Conservation (phyloP, 2,329 filamentous ascomycete species). For the Penicillium sp. region DNA sequence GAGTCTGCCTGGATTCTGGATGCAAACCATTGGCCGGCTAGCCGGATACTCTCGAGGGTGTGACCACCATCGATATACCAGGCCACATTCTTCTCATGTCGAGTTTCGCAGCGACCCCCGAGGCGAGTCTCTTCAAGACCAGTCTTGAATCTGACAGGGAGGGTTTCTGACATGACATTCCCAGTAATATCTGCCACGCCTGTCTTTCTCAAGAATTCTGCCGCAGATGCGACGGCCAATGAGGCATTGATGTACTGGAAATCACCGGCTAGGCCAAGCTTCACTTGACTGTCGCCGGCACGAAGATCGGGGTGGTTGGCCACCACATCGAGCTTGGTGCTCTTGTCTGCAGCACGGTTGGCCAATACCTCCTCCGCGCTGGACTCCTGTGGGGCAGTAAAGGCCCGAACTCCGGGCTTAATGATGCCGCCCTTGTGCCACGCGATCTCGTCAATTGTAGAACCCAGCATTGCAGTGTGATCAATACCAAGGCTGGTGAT, state of each 20-base stretch:
- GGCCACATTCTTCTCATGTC: slow-evolving; percentile 55
- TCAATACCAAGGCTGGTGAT: slow-evolving; percentile 83
- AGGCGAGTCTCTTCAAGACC: slow-evolving; percentile 67
- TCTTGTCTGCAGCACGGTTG: slow-evolving; percentile 54
- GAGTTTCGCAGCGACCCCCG: slow-evolving; percentile 73
- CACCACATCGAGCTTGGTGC: slow-evolving; percentile 50
- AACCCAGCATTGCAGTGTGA: slow-evolving; percentile 75
- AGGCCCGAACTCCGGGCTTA: slow-evolving; percentile 63
- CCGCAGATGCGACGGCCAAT: slow-evolving; percentile 53
- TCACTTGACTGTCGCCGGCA: slow-evolving; percentile 42
- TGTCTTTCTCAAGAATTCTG: slow-evolving; percentile 39
- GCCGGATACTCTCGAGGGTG: slow-evolving; percentile 75
- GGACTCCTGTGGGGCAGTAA: slow-evolving; percentile 59
- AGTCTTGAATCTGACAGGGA: slow-evolving; percentile 61
- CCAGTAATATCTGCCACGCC: slow-evolving; percentile 38
- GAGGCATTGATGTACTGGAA: slow-evolving; percentile 64
- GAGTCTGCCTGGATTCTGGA: slow-evolving; percentile 44
- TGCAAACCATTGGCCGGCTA: slow-evolving; percentile 75
- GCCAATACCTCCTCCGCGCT: slow-evolving; percentile 56
- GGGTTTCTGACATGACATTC: slow-evolving; percentile 37
- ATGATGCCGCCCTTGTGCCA: slow-evolving; percentile 93
- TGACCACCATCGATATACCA: slow-evolving; percentile 91
- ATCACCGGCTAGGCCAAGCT: slow-evolving; percentile 58
- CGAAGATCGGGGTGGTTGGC: slow-evolving; percentile 47
- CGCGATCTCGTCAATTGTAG: slow-evolving; percentile 75